Base-by-base conservation (phyloP, 495 filamentous ascomycete species). In the Hypoxylon subgilvum region DNA sequence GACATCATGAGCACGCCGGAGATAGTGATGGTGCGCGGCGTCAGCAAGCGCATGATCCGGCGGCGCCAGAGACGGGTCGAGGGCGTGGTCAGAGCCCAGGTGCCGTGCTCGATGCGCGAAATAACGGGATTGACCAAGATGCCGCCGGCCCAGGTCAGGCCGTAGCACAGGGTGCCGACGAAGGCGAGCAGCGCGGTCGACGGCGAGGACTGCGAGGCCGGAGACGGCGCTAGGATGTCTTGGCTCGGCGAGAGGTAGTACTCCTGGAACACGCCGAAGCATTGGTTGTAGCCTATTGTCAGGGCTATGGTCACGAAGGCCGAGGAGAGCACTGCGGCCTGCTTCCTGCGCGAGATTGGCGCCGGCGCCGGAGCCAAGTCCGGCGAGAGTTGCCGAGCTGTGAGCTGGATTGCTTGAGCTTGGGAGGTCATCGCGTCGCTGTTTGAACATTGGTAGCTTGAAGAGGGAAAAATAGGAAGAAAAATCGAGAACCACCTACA, bases 281-380 rank as follows among this genome's bases (percentile, higher is more conserved):
- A 68, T 35, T 80, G 78, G 39, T 81, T 79, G 52, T 79, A 73
- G n/a, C 77, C 76, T 47, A 81, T 77, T 1, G 78, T 80, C 7
- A 79, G 66, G 50, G 70, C 72, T 22, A 79, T 74, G 32, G 73
- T 73, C 1, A 73, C 47, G 42, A 81, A 81, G 21, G 69, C 70
- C 0, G 77, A 72, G 9, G 70, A 40, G 25, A 81, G 67, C 14
- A 79, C 76, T 3, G 72, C 41, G 13, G 71, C 67, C 71, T 81
- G 78, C 35, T 76, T 75, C 30, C 61, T 69, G 14, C 68, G 69
- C 0, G 78, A 73, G 35, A 72, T 66, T 1, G 72, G 57, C 28
- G 61, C 68, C 41, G 61, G 55, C 2, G 23, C 47, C 47, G 58
- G 16, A 31, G 45, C 7, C 13, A 22, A 30, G 28, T 43, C 49